Conservation (phyloP, 2,329 filamentous ascomycete genomes). For the Ploettnerulaceae sp. region DNA sequence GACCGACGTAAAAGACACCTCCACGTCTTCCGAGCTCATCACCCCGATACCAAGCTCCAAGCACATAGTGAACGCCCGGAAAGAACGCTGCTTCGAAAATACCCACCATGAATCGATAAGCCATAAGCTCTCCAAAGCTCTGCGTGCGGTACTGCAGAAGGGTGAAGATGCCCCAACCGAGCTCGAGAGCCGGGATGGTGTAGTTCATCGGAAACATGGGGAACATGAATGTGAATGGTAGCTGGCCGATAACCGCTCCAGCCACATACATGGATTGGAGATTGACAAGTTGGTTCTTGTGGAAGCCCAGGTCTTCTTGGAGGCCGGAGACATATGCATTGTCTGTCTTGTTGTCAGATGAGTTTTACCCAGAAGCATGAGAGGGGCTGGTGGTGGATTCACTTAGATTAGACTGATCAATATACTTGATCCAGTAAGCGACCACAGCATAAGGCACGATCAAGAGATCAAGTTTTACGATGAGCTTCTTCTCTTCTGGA, state of each 20-base stretch:
- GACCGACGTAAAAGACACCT: slow-evolving; percentile 27
- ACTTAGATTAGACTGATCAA: slow-evolving; percentile 28
- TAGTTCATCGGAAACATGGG: slow-evolving; percentile 30
- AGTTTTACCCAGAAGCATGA: not conserved
- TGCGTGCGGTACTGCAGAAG: slow-evolving; percentile 34
- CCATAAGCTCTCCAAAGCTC: slow-evolving; percentile 45
- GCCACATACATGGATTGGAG: slow-evolving; percentile 27
- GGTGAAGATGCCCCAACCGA: slow-evolving; percentile 29
- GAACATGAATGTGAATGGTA: slow-evolving; percentile 29
- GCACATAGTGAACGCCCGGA: slow-evolving; percentile 35
- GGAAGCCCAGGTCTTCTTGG: slow-evolving; percentile 41
- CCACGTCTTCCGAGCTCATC: slow-evolving; percentile 29
- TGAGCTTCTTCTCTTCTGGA: slow-evolving; percentile 45
- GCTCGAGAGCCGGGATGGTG: slow-evolving; percentile 27
- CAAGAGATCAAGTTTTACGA: slow-evolving; percentile 50
- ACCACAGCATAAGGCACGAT: slow-evolving; percentile 53
- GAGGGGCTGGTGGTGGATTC: not conserved
- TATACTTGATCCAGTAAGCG: slow-evolving; percentile 44
- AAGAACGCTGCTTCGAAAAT: slow-evolving; percentile 44
- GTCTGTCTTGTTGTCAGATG: slow-evolving; percentile 25
- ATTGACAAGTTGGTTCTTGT: slow-evolving; percentile 45
- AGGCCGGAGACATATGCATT: slow-evolving; percentile 32
- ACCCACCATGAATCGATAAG: slow-evolving; percentile 50
- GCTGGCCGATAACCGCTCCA: slow-evolving; percentile 26
- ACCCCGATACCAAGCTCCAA: slow-evolving; percentile 36